phyloP scores from a whole-genome alignment of 2,329 filamentous ascomycete species.

The Penicillium sp. region DNA sequence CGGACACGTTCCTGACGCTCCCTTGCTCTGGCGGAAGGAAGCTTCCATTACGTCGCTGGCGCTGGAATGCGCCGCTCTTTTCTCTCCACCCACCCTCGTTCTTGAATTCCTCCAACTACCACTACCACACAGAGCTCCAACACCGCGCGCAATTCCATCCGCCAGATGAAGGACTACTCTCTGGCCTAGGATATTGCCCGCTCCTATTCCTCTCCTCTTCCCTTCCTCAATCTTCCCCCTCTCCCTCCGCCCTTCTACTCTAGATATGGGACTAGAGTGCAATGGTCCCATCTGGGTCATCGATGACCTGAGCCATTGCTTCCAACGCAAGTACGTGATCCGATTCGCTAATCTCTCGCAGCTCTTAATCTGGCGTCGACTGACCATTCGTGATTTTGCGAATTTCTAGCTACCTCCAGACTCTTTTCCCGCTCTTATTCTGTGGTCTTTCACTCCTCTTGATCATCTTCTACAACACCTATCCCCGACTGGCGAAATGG shows the following conservation, averaged over 20 bases:
- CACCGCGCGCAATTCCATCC: background rate
- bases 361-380: slow-evolving; percentile 12
- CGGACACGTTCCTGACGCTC: slow-evolving; percentile 3
- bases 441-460: slow-evolving; percentile 67
- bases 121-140: background rate
- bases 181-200: background rate
- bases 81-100: background rate
- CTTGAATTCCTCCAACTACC: background rate
- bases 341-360: background rate
- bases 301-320: slow-evolving; percentile 61
- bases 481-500: slow-evolving; percentile 52
- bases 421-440: slow-evolving; percentile 70
- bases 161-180: slow-evolving; percentile 6
- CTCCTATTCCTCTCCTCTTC: background rate
- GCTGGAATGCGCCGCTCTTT: slow-evolving; percentile 1
- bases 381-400: slow-evolving; percentile 10
- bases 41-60: slow-evolving; percentile 7
- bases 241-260: background rate
- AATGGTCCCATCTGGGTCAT: slow-evolving; percentile 55
- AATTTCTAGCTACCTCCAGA: slow-evolving; percentile 67
- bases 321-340: slow-evolving; percentile 51
- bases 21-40: slow-evolving; percentile 7
- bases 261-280: slow-evolving; percentile 54
- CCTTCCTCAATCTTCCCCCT: background rate
- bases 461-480: slow-evolving; percentile 57